Evolutionary conservation across 345 rosid genomes (phyloP).

Genomic region (Zanthoxylum bungeanum): DNA sequence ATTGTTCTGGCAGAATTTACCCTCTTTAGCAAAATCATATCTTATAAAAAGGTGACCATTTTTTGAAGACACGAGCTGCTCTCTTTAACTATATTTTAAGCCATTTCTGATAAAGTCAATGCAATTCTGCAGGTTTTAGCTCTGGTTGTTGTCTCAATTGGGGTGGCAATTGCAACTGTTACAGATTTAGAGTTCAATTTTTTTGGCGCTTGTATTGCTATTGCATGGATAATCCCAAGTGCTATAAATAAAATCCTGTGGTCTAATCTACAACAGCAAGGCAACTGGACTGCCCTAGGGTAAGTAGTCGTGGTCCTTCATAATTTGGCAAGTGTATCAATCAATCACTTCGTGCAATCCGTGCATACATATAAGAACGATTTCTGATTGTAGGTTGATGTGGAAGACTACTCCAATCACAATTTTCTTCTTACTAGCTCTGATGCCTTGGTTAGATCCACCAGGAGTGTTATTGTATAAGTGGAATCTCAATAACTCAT

Average conservation of each 20-base stretch:
- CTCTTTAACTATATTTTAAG: not conserved
- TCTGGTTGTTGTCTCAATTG: conserved; percentile 64
- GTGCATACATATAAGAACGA: not conserved
- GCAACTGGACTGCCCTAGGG: conserved; percentile 96
- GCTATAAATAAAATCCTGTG: conserved; percentile 85
- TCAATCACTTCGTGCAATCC: not conserved
- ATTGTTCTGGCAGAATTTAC: conserved; percentile 82
- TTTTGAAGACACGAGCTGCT: not conserved
- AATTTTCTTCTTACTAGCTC: conserved; percentile 67
- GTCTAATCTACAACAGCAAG: conserved; percentile 88
- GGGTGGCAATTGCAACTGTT: conserved; percentile 87
- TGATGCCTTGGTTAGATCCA: conserved; percentile 96
- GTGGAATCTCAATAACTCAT: conserved; percentile 70
- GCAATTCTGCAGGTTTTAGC: conserved; percentile 58
- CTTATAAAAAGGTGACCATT: conserved; percentile 52
- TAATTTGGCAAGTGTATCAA: not conserved
- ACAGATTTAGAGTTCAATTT: conserved; percentile 82
- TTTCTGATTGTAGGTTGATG: conserved; percentile 64
- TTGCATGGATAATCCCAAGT: conserved; percentile 90
- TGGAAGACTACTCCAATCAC: conserved; percentile 97
- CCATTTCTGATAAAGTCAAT: not conserved
- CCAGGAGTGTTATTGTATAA: conserved; percentile 75
- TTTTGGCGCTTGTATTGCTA: conserved; percentile 76
- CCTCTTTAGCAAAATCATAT: conserved; percentile 61
- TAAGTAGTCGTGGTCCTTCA: conserved; percentile 23